Percentiles rank a stretch among this genome's conserved stretches.
Conservation (phyloP, 352 stramenopile species). For the Saprolegnia parasitica region DNA sequence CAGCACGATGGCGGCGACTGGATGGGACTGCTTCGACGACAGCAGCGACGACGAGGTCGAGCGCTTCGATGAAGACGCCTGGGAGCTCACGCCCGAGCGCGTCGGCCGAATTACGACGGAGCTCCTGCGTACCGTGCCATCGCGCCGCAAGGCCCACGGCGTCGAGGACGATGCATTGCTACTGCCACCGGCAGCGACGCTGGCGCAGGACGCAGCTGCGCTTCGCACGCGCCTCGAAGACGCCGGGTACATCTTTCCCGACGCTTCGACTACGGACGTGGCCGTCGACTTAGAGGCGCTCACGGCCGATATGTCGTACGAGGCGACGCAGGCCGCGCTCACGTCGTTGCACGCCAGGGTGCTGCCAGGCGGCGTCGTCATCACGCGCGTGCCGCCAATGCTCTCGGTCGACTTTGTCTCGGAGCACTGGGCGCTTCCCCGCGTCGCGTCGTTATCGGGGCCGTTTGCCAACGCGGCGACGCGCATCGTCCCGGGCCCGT, state of each 20-base stretch:
- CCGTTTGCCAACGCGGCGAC: background rate
- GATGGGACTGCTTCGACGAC: slow-evolving; percentile 20
- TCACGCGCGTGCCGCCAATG: background rate
- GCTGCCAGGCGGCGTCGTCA: slow-evolving; percentile 7
- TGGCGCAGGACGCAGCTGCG: background rate
- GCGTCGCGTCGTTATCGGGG: background rate
- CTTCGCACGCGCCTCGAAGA: slow-evolving; percentile 8
- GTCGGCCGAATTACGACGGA: slow-evolving; percentile 13
- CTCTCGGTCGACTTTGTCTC: slow-evolving; percentile 6
- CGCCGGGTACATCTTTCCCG: slow-evolving; percentile 3
- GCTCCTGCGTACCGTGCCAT: background rate
- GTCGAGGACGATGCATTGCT: background rate
- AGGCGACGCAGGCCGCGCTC: background rate
- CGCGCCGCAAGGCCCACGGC: slow-evolving; percentile 14
- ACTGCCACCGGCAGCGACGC: background rate
- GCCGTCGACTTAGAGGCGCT: slow-evolving; percentile 11
- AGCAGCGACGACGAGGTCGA: slow-evolving; percentile 13
- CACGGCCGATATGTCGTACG: background rate
- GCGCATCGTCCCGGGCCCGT: background rate
- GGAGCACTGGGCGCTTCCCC: slow-evolving; percentile 2
- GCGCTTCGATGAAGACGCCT: background rate
- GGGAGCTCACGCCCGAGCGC: background rate
- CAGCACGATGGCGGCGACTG: background rate
- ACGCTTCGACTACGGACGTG: background rate
- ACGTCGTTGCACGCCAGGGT: slow-evolving; percentile 3